A percentile compares a stretch with the other conserved stretches of the same genome.
These are phyloP conservation scores for Podaxis sp. DNA, from an alignment of 768 basidiomycete genomes.

Conservation along the genomic window DNA sequence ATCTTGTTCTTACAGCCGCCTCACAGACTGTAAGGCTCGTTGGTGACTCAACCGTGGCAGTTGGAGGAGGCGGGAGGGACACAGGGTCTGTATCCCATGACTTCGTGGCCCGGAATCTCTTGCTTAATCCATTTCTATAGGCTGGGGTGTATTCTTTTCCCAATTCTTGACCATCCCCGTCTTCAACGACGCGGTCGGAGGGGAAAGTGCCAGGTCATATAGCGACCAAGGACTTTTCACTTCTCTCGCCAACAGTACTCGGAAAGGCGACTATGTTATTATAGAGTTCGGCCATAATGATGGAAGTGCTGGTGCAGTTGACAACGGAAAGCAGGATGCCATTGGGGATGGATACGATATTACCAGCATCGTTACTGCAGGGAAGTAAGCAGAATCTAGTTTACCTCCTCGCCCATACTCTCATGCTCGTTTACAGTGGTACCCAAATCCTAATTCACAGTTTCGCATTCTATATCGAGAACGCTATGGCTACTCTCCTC, in stretches of 20 bases:
- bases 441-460: slow-evolving; percentile 35
- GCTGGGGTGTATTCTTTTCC: slow-evolving; percentile 40
- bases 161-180: slow-evolving; percentile 39
- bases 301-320: slow-evolving; percentile 29
- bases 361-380: slow-evolving; percentile 29
- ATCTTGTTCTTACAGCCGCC: neutral
- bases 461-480: slow-evolving; percentile 42
- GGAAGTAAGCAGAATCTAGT: slow-evolving; percentile 23
- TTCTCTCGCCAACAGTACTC: slow-evolving; percentile 32
- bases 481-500: slow-evolving; percentile 35
- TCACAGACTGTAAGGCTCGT: slow-evolving; percentile 37
- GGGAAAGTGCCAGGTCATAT: slow-evolving; percentile 41
- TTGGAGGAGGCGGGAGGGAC: slow-evolving; percentile 21
- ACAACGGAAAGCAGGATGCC: slow-evolving; percentile 40
- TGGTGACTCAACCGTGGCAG: slow-evolving; percentile 42
- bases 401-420: neutral
- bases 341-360: slow-evolving; percentile 34
- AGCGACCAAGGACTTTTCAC: slow-evolving; percentile 44
- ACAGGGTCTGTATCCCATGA: neutral
- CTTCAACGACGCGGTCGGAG: slow-evolving; percentile 42
- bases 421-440: slow-evolving; percentile 25
- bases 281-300: slow-evolving; percentile 50
- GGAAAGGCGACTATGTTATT: slow-evolving; percentile 38
- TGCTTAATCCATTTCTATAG: slow-evolving; percentile 17
- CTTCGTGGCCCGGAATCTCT: neutral